Percentiles rank a stretch among this genome's conserved stretches.
Conservation (phyloP, 257 asterid species). For the Solanum dulcamara region DNA sequence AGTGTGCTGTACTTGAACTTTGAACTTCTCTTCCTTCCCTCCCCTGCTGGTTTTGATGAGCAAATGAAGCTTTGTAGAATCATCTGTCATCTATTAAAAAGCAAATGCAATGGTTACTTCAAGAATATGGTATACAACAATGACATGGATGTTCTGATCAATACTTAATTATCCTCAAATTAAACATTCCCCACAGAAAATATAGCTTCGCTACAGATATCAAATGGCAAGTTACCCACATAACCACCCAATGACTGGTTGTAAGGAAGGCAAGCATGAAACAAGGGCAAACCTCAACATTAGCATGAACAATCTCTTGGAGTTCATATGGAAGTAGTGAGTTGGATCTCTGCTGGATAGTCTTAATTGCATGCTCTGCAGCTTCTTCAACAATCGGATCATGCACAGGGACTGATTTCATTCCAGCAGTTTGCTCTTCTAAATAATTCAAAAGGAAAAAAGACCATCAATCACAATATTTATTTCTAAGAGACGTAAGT, state of each 20-base stretch:
- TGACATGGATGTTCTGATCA: neutral
- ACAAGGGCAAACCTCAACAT: slow-evolving; percentile 48
- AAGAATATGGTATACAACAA: neutral
- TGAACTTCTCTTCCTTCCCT: slow-evolving; percentile 63
- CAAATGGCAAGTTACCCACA: neutral
- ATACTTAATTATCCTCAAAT: no score
- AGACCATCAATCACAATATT: neutral
- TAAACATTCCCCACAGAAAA: no score
- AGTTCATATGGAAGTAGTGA: slow-evolving; percentile 67
- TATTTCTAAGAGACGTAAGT: neutral
- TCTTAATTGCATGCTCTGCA: slow-evolving; percentile 65
- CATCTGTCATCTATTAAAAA: slow-evolving; percentile 40
- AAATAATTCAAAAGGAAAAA: neutral
- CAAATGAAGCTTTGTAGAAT: slow-evolving; percentile 61
- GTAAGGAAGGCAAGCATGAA: neutral
- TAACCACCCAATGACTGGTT: neutral
- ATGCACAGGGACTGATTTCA: slow-evolving; percentile 62
- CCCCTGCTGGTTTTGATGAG: slow-evolving; percentile 77
- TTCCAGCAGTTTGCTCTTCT: slow-evolving; percentile 43
- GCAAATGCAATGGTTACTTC: neutral
- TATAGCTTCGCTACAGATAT: no score
- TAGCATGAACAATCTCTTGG: slow-evolving; percentile 58
- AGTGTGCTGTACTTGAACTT: slow-evolving; percentile 70
- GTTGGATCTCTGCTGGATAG: slow-evolving; percentile 80
- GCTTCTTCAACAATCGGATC: slow-evolving; percentile 86